Percentiles rank a stretch among this genome's conserved stretches.
These are phyloP conservation scores for Aquilaria agallochum DNA, from an alignment of 441 rosid species.

Conservation along the genomic window DNA sequence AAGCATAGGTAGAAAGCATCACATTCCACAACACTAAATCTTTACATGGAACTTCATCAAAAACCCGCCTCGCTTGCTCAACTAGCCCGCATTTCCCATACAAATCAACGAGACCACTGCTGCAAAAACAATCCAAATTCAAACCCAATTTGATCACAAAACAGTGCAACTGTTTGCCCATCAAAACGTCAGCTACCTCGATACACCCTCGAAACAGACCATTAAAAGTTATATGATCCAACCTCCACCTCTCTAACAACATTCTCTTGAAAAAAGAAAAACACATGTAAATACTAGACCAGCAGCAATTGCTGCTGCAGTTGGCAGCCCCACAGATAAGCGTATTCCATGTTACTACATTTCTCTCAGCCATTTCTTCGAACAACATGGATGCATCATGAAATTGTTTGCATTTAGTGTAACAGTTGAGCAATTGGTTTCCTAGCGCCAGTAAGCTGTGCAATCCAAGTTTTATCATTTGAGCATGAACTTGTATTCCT, in stretches of 20 bases:
- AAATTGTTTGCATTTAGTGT: constrained; percentile 30
- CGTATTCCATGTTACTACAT: constrained; percentile 65
- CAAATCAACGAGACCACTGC: constrained; percentile 47
- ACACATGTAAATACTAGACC: constrained; percentile 15
- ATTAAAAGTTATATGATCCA: constrained; percentile 51
- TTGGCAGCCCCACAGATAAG: constrained; percentile 40
- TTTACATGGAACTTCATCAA: constrained; percentile 30
- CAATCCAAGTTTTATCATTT: constrained; percentile 39
- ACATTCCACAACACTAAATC: constrained; percentile 66
- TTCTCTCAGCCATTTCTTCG: constrained; percentile 58
- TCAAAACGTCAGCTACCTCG: constrained; percentile 27
- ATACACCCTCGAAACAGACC: constrained; percentile 46
- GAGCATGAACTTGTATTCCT: constrained; percentile 41
- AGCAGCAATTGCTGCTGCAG: constrained; percentile 5
- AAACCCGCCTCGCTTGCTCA: constrained; percentile 39
- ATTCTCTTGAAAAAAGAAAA: constrained; percentile 35
- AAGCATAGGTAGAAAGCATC: constrained; percentile 48
- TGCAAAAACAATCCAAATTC: constrained; percentile 29
- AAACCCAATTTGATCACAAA: constrained; percentile 45
- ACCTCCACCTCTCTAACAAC: constrained; percentile 29
- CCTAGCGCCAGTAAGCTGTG: constrained; percentile 30
- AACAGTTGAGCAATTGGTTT: constrained; percentile 46
- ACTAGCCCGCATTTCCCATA: constrained; percentile 62
- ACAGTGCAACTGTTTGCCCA: constrained; percentile 53
- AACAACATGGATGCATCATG: constrained; percentile 35